Conservation (phyloP, 1,284 basidiomycete species). For the Papiliotrema nemorosa region DNA sequence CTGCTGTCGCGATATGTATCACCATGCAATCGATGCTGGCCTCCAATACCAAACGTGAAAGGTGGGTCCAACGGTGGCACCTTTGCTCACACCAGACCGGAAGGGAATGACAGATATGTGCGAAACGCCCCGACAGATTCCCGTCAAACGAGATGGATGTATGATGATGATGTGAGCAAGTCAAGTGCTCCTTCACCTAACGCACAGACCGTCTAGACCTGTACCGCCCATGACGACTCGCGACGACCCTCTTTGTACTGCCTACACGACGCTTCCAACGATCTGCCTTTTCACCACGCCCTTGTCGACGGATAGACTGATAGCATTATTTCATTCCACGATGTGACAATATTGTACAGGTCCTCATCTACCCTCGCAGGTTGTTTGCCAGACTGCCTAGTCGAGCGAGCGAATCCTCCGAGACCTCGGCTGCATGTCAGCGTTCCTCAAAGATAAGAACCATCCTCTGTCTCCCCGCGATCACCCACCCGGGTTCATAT, state of each 20-base stretch:
- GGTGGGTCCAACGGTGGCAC: conserved; percentile 22
- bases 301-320: no score
- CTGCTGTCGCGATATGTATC: conserved; percentile 46
- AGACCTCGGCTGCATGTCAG: conserved; percentile 37
- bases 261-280: no score
- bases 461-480: not conserved
- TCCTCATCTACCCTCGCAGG: not conserved
- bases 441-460: not conserved
- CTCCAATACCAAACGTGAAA: conserved; percentile 45
- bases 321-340: conserved; percentile 9
- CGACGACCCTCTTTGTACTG: no score
- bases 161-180: conserved; percentile 47
- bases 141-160: conserved; percentile 45
- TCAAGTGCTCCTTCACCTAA: not conserved
- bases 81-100: conserved; percentile 29
- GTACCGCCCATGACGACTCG: no score
- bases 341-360: not conserved
- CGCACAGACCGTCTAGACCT: conserved; percentile 12
- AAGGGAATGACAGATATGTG: conserved; percentile 47
- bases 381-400: conserved; percentile 32
- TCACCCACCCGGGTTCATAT: not conserved
- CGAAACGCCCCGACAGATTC: conserved; percentile 43
- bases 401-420: conserved; percentile 45
- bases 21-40: conserved; percentile 53
- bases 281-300: no score